Base-by-base conservation (phyloP, 2,329 filamentous ascomycete species). In the Beauveria varroae region DNA sequence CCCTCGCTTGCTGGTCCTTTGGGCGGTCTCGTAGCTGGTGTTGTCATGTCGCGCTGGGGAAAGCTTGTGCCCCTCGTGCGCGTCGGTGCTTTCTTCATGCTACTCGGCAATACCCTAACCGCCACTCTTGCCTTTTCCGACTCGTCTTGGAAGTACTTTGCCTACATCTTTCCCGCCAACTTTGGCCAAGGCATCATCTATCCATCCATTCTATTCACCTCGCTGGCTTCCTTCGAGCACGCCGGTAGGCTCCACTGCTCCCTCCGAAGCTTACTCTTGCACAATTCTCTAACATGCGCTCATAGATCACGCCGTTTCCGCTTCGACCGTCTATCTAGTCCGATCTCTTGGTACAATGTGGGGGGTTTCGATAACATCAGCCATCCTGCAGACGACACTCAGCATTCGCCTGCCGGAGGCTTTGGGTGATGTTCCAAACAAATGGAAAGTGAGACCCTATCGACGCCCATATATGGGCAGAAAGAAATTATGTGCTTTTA, bases 311-410 rank as follows among this genome's bases (percentile, higher is more conserved):
- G 84, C 84, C 12, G 84, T 87, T 1, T 82, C 81, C 0, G 79
- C 84, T 2, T 87, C 84, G 1, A 86, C 81, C 0, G 81, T 86
- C 7, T 88, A 88, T 68, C 77, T 88, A 22, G 79, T 88, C 49
- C 80, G 85, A 28, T 87, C 84, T 0, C 72, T 88, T 3, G 85
- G 85, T 2, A 82, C 80, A 0, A 84, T 88, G 18, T 87, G 83
- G 79, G 85, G 85, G 10, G 85, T 88, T 1, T 84, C 85, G 0
- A 75, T 84, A 41, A 83, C 83, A 0, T 85, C 84, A 9, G 79
- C 84, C 7, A 84, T 88, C 50, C 76, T 86, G 40, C 85, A 88
- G 71, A 87, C 83, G 61, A 82, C 81, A 60, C 76, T 88, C 65
- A 82, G 77, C 66, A 72, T 78, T 65, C 76, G 78, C 63, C 75